Percentiles rank a stretch among this genome's conserved stretches.
phyloP scores from a whole-genome alignment of 2,329 filamentous ascomycete species.

The Meredithiella fracta region DNA sequence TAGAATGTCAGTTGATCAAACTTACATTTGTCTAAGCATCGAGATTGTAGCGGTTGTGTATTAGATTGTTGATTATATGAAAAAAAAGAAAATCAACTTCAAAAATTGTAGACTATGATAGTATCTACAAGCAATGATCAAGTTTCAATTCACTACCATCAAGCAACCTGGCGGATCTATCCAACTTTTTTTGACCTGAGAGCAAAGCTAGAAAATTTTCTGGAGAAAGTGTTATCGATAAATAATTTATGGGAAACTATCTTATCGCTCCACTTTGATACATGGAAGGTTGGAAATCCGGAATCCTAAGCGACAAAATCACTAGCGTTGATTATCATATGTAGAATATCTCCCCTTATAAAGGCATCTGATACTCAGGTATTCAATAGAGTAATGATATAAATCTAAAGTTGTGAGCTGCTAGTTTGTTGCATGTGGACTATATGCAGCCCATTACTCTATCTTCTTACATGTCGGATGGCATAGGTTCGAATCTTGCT shows the following conservation, averaged over 20 bases:
- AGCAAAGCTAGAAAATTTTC: conserved; percentile 13
- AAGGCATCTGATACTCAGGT: no score
- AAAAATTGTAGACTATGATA: neutral
- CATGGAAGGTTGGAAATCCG: no score
- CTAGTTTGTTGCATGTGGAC: no score
- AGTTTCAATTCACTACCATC: neutral
- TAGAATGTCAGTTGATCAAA: neutral
- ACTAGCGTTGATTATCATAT: no score
- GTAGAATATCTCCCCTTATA: no score
- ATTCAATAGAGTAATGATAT: no score
- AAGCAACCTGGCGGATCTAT: neutral
- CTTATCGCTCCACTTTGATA: conserved; percentile 12
- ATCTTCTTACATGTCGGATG: no score
- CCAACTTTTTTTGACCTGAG: neutral
- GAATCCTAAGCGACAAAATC: no score
- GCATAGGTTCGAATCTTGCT: no score
- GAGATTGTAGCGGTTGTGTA: conserved; percentile 8
- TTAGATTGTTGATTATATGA: neutral
- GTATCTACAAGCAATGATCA: neutral
- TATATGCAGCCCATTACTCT: no score
- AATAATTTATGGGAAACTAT: neutral
- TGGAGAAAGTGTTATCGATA: conserved; percentile 12
- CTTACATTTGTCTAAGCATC: conserved; percentile 15
- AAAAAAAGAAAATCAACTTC: neutral
- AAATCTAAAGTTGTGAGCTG: no score